Percentiles rank a stretch among this genome's conserved stretches.
Conservation (phyloP, 805 yeast genomes). For the Candida tammaniensis region DNA sequence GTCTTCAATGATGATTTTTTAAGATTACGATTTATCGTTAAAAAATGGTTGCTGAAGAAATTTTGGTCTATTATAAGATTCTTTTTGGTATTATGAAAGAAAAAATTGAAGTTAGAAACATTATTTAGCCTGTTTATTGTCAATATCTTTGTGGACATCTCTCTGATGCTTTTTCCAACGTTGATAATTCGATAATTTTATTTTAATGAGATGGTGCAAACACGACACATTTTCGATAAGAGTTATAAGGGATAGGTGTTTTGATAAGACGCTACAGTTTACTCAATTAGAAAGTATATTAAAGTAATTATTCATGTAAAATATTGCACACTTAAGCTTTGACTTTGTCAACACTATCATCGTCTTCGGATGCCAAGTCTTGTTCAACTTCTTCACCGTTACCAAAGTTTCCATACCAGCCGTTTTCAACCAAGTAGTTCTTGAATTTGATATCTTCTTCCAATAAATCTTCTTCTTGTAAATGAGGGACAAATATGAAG, state of each 20-base stretch:
- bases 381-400: slow-evolving; percentile 19
- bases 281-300: neutral
- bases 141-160: slow-evolving; percentile 1
- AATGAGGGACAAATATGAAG: slow-evolving; percentile 63
- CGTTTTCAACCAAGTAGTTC: slow-evolving; percentile 53
- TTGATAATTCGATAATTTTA: neutral
- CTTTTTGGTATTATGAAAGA: slow-evolving; percentile 34
- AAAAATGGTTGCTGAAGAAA: slow-evolving; percentile 31
- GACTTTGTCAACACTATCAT: slow-evolving; percentile 3
- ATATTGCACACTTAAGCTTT: neutral
- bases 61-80: slow-evolving; percentile 28
- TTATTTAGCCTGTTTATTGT: slow-evolving; percentile 19
- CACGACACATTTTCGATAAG: too few species aligned
- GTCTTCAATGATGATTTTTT: slow-evolving; percentile 8
- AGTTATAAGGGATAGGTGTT: too few species aligned
- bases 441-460: slow-evolving; percentile 63
- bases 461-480: slow-evolving; percentile 65
- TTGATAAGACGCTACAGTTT: neutral
- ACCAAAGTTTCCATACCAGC: slow-evolving; percentile 56
- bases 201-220: neutral
- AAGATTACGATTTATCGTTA: slow-evolving; percentile 10
- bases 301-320: neutral
- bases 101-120: slow-evolving; percentile 31
- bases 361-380: slow-evolving; percentile 15
- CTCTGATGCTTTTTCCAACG: slow-evolving; percentile 1